Percentiles rank a stretch among this genome's conserved stretches.
These are phyloP conservation scores for Striga asiatica DNA, from an alignment of 257 asterid species.

Conservation along the genomic window DNA sequence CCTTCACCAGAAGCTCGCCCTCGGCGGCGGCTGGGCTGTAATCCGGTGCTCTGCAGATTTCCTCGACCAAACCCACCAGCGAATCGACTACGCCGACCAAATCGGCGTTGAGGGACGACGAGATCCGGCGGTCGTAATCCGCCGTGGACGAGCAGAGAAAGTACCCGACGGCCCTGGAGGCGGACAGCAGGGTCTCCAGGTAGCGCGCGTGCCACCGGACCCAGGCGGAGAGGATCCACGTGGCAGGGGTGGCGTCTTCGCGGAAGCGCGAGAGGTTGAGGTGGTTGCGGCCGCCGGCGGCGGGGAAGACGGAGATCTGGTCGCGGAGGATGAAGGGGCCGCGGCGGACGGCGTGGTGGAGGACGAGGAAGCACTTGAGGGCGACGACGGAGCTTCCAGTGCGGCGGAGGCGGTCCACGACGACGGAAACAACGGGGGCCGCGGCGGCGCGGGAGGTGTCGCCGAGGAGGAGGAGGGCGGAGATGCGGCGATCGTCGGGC, in stretches of 20 bases:
- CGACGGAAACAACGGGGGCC: neutral
- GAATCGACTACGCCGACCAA: conserved; percentile 41
- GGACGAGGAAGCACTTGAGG: conserved; percentile 3
- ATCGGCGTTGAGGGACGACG: conserved; percentile 27
- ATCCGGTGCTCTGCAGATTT: conserved; percentile 37
- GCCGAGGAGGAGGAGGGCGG: neutral
- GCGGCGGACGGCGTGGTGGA: conserved; percentile 58
- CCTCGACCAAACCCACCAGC: conserved; percentile 27
- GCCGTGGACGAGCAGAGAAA: conserved; percentile 32
- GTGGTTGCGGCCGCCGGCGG: conserved; percentile 51
- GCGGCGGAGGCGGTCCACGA: conserved; percentile 1
- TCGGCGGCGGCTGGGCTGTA: conserved; percentile 13
- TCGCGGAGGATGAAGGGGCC: conserved; percentile 90
- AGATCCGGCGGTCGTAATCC: conserved; percentile 26
- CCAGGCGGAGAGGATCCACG: conserved; percentile 58
- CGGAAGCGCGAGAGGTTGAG: conserved; percentile 68
- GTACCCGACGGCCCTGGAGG: conserved; percentile 41
- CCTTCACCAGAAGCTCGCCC: conserved; percentile 27
- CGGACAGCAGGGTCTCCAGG: conserved; percentile 42
- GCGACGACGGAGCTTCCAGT: conserved; percentile 3
- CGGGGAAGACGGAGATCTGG: conserved; percentile 61
- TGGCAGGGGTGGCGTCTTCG: conserved; percentile 43
- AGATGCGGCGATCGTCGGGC: neutral
- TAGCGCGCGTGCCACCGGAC: conserved; percentile 74
- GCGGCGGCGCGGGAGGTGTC: neutral